Evolutionary conservation across 2,329 filamentous ascomycete genomes (phyloP).

Genomic region (Calonectria pseudoturangicola): DNA sequence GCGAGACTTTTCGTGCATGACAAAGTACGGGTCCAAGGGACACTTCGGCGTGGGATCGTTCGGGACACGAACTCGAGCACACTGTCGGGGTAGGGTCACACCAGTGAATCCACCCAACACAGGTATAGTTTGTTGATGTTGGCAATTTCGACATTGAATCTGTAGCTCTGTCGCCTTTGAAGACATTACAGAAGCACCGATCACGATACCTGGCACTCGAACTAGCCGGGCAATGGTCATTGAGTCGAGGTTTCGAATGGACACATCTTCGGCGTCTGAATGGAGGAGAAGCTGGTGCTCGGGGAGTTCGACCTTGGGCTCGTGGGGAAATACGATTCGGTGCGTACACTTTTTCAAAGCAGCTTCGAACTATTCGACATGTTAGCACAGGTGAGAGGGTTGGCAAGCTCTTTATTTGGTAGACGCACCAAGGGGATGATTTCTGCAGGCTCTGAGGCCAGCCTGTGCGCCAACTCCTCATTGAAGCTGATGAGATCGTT

Average conservation of each 20-base stretch:
- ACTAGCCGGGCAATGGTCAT: slow-evolving; percentile 96
- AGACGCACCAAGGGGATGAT: slow-evolving; percentile 88
- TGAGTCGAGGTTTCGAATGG: slow-evolving; percentile 95
- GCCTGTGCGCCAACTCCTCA: slow-evolving; percentile 92
- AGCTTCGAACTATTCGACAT: slow-evolving; percentile 83
- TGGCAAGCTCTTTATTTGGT: not conserved
- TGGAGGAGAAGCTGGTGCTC: slow-evolving; percentile 96
- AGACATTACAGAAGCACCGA: slow-evolving; percentile 96
- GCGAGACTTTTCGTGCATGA: slow-evolving; percentile 92
- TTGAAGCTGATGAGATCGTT: slow-evolving; percentile 97
- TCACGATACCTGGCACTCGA: slow-evolving; percentile 96
- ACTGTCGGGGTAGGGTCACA: slow-evolving; percentile 87
- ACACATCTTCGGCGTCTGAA: slow-evolving; percentile 91
- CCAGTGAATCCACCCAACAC: slow-evolving; percentile 92
- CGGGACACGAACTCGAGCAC: slow-evolving; percentile 77
- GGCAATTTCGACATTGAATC: slow-evolving; percentile 92
- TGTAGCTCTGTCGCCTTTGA: slow-evolving; percentile 93
- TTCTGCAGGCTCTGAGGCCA: slow-evolving; percentile 92
- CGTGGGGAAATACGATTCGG: slow-evolving; percentile 91
- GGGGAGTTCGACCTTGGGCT: slow-evolving; percentile 81
- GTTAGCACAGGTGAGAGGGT: slow-evolving; percentile 31
- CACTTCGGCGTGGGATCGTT: slow-evolving; percentile 85
- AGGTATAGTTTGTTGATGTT: slow-evolving; percentile 80
- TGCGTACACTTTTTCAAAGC: slow-evolving; percentile 94
- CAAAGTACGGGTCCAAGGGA: slow-evolving; percentile 95